A percentile compares a stretch with the other conserved stretches of the same genome.
Conservation (phyloP, 306 rosid species). For the Glycine soja region DNA sequence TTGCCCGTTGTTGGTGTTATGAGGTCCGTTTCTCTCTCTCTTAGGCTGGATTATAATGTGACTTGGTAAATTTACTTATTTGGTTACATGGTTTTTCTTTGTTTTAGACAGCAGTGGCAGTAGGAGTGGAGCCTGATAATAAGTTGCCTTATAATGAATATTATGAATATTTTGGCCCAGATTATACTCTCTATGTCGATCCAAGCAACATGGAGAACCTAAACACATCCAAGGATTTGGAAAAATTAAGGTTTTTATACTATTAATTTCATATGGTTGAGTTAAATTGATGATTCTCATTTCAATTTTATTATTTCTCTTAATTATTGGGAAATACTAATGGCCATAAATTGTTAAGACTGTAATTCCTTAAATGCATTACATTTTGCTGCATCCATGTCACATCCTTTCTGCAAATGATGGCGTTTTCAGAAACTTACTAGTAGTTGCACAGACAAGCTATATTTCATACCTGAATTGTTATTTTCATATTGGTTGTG, state of each 20-base stretch:
- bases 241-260: slow-evolving; percentile 71
- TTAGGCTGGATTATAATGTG: slow-evolving; percentile 31
- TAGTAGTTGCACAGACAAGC: too few relatives aligned
- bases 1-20: slow-evolving; percentile 97
- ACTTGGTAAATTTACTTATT: slow-evolving; percentile 21
- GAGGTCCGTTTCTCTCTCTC: slow-evolving; percentile 63
- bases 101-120: slow-evolving; percentile 92
- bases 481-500: too few relatives aligned
- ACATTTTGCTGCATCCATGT: slow-evolving; percentile 30
- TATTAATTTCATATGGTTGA: slow-evolving; percentile 22
- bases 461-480: too few relatives aligned
- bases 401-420: slow-evolving; percentile 6
- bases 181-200: slow-evolving; percentile 76
- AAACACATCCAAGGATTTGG: slow-evolving; percentile 82
- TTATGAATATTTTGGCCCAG: slow-evolving; percentile 93
- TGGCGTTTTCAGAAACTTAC: neutral
- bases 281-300: slow-evolving; percentile 1
- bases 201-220: slow-evolving; percentile 87
- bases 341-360: neutral
- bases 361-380: slow-evolving; percentile 8
- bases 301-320: slow-evolving; percentile 23
- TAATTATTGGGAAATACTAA: neutral
- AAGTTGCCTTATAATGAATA: slow-evolving; percentile 88
- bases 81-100: slow-evolving; percentile 40
- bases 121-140: slow-evolving; percentile 92